These are phyloP conservation scores for Starmerella floris DNA, from an alignment of 805 yeast genomes.

Conservation along the genomic window DNA sequence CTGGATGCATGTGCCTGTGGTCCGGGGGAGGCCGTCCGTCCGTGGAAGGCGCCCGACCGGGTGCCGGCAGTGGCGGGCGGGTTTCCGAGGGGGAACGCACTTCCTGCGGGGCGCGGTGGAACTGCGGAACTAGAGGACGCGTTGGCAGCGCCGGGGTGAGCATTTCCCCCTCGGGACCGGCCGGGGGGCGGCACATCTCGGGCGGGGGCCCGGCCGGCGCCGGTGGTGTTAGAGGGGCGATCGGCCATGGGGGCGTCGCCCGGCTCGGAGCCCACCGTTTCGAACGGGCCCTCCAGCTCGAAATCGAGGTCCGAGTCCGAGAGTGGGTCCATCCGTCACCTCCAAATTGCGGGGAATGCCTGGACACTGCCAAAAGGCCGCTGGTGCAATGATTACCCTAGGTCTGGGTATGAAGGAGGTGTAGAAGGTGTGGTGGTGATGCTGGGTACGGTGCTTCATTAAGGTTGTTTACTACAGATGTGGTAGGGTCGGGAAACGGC, in stretches of 20 bases:
- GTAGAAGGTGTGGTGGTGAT: too few species aligned
- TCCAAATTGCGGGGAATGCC: too few species aligned
- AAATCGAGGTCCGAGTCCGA: conserved; percentile 16
- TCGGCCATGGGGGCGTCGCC: neutral
- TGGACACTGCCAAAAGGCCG: too few species aligned
- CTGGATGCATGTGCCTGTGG: neutral
- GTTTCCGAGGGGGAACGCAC: too few species aligned
- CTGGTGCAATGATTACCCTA: too few species aligned
- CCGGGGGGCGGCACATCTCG: neutral
- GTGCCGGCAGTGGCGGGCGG: too few species aligned
- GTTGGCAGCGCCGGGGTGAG: neutral
- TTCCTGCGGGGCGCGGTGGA: too few species aligned
- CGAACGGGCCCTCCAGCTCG: neutral
- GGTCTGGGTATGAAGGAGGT: too few species aligned
- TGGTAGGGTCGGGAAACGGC: too few species aligned
- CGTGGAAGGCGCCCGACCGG: neutral
- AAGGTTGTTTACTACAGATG: too few species aligned
- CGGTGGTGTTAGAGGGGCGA: neutral
- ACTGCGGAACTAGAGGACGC: too few species aligned
- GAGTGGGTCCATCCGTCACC: neutral
- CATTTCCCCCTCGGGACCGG: neutral
- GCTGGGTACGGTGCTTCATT: too few species aligned
- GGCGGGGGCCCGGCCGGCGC: neutral
- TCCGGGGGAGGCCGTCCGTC: neutral
- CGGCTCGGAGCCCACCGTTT: neutral